A percentile compares a stretch with the other conserved stretches of the same genome.
These are phyloP conservation scores for Thelonectria olida DNA, from an alignment of 2,329 filamentous ascomycete genomes.

Conservation along the genomic window DNA sequence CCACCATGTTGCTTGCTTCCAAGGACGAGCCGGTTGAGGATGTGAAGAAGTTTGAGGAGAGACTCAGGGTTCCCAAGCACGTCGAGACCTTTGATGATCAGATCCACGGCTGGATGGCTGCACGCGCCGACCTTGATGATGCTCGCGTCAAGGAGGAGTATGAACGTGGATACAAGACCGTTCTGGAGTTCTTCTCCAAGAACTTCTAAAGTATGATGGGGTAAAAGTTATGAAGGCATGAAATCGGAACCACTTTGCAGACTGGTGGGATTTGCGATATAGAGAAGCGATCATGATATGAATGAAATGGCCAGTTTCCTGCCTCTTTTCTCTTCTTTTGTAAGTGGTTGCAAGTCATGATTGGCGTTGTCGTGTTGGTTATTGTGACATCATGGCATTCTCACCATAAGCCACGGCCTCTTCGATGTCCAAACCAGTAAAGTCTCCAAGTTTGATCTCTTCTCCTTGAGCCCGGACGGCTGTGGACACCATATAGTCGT, in stretches of 20 bases:
- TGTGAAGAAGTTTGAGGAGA: constrained; percentile 65
- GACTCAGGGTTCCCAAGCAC: constrained; percentile 63
- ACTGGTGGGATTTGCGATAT: too few species aligned
- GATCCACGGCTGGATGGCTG: constrained; percentile 80
- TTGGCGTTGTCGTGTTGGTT: too few species aligned
- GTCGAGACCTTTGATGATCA: constrained; percentile 74
- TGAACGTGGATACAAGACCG: constrained; percentile 67
- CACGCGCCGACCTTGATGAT: constrained; percentile 67
- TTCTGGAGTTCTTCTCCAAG: constrained; percentile 66
- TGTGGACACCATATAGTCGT: constrained; percentile 65
- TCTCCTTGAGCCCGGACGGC: constrained; percentile 57
- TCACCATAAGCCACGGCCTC: constrained; percentile 57
- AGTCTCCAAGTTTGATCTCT: constrained; percentile 51
- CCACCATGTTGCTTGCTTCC: constrained; percentile 71
- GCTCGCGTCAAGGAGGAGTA: constrained; percentile 69
- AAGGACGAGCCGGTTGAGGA: constrained; percentile 68
- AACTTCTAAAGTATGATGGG: constrained; percentile 47
- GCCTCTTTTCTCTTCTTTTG: too few species aligned
- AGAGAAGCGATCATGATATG: too few species aligned
- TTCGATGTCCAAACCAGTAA: constrained; percentile 54
- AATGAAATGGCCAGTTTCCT: neutral
- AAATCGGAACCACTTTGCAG: too few species aligned
- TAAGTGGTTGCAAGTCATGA: too few species aligned
- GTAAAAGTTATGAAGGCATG: neutral
- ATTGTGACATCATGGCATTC: constrained; percentile 10